phyloP scores from a whole-genome alignment of 148 eudicot genomes.

The Rhododendron vialii region DNA sequence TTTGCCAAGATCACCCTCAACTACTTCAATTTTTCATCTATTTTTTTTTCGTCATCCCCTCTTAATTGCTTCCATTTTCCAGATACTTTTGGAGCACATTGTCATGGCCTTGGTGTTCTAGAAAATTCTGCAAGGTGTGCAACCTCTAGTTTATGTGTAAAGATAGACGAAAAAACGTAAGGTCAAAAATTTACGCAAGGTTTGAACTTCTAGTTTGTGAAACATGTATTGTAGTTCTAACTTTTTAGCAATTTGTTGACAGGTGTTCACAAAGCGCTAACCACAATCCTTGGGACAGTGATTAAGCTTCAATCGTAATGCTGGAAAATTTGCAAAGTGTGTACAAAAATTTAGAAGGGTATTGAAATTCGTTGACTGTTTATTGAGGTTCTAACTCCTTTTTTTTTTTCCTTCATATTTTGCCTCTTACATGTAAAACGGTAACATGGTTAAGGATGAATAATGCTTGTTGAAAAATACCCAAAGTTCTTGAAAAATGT shows the following conservation, averaged over 20 bases:
- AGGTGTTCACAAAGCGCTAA: too few relatives aligned
- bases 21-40: background rate
- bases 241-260: background rate
- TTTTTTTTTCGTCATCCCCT: background rate
- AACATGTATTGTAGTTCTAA: background rate
- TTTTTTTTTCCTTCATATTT: background rate
- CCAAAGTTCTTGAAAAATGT: too few relatives aligned
- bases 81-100: background rate
- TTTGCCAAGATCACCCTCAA: background rate
- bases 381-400: background rate
- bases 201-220: background rate
- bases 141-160: background rate
- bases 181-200: background rate
- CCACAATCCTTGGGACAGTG: background rate
- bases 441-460: background rate
- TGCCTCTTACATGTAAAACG: too few relatives aligned
- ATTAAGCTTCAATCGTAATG: background rate
- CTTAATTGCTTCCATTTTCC: background rate
- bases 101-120: background rate
- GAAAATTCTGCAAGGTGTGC: background rate
- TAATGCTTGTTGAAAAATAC: too few relatives aligned
- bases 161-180: background rate
- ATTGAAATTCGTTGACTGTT: background rate
- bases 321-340: too few relatives aligned
- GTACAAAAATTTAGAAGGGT: too few relatives aligned